These are phyloP conservation scores for Polygonum aviculare DNA, from an alignment of 148 eudicot species.

Conservation along the genomic window DNA sequence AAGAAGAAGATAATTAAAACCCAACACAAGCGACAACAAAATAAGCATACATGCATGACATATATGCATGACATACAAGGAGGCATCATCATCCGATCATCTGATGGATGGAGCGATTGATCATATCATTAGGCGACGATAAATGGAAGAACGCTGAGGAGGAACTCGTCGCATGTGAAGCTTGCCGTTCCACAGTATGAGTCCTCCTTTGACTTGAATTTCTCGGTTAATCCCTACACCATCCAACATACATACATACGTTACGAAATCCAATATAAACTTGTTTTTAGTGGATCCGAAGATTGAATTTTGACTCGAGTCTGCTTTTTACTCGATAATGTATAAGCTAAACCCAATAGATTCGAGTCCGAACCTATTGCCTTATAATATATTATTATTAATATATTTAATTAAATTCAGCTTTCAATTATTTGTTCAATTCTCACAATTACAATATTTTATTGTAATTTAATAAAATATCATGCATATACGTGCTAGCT, in stretches of 20 bases:
- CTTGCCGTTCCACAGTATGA: slow-evolving; percentile 39
- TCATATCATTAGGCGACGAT: slow-evolving; percentile 9
- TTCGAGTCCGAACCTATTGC: no score
- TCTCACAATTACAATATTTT: no score
- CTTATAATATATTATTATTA: no score
- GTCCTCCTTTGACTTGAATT: slow-evolving; percentile 55
- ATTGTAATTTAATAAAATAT: no score
- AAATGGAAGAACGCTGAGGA: slow-evolving; percentile 56
- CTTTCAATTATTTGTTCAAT: no score
- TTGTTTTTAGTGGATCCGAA: no score
- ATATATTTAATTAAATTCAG: no score
- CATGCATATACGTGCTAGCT: no score
- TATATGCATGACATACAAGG: background rate
- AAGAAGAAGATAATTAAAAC: background rate
- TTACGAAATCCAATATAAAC: no score
- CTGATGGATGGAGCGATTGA: background rate
- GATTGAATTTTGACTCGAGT: no score
- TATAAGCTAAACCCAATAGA: no score
- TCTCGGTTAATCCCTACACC: slow-evolving; percentile 65
- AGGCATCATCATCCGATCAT: background rate
- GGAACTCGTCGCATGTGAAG: slow-evolving; percentile 56
- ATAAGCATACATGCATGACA: background rate
- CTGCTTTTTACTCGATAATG: no score
- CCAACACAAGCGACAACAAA: background rate
- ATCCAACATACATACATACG: background rate